phyloP scores from a whole-genome alignment of 2,329 filamentous ascomycete genomes.

The Phaeosphaeriaceae sp. region DNA sequence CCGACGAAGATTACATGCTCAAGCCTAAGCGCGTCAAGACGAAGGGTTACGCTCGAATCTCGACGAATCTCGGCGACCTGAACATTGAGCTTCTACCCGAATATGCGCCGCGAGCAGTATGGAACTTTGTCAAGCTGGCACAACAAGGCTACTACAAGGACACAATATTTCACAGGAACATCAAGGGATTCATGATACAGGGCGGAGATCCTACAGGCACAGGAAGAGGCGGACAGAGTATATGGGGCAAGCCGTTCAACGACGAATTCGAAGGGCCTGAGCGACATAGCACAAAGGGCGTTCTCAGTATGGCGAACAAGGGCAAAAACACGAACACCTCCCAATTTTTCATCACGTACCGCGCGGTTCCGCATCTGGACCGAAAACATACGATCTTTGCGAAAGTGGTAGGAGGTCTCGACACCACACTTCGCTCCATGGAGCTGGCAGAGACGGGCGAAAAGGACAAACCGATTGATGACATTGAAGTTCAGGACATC shows the following conservation, averaged over 20 bases:
- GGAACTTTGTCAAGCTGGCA: slow-evolving; percentile 91
- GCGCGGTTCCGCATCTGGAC: slow-evolving; percentile 83
- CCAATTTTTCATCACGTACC: slow-evolving; percentile 95
- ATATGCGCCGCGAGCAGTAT: slow-evolving; percentile 89
- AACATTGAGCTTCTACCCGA: slow-evolving; percentile 92
- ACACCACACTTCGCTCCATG: slow-evolving; percentile 74
- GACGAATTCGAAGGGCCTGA: slow-evolving; percentile 92
- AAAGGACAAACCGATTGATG: slow-evolving; percentile 75
- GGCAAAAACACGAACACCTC: slow-evolving; percentile 96
- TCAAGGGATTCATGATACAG: slow-evolving; percentile 97
- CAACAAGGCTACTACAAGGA: slow-evolving; percentile 89
- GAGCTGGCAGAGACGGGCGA: slow-evolving; percentile 78
- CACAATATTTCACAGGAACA: slow-evolving; percentile 90
- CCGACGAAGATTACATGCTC: slow-evolving; percentile 96
- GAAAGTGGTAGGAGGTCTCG: slow-evolving; percentile 77
- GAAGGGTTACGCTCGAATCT: slow-evolving; percentile 89
- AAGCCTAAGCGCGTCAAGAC: slow-evolving; percentile 86
- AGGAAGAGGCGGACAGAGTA: slow-evolving; percentile 84
- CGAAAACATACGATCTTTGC: slow-evolving; percentile 98
- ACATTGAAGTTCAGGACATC: slow-evolving; percentile 82
- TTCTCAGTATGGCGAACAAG: slow-evolving; percentile 96
- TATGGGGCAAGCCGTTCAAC: slow-evolving; percentile 93
- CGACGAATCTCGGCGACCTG: slow-evolving; percentile 83
- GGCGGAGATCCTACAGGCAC: slow-evolving; percentile 94
- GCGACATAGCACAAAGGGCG: slow-evolving; percentile 81